Evolutionary conservation across 441 rosid species (phyloP).

Genomic region (Heliophila coronopifolia): DNA sequence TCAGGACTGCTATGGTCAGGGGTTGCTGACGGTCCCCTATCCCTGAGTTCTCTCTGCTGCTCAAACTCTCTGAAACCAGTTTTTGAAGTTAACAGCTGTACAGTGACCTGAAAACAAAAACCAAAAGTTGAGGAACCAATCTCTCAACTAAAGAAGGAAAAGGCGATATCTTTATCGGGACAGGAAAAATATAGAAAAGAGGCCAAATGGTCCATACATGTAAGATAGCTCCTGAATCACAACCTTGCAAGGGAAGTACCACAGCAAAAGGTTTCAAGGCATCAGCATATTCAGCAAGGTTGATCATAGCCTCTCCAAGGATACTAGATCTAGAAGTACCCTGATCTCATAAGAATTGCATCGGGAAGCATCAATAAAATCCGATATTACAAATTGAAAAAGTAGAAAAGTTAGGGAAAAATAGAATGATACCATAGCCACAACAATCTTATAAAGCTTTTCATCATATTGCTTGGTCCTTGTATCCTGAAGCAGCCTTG

Average conservation of each 20-base stretch:
- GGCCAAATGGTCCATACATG: constrained; percentile 64
- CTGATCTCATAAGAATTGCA: constrained; percentile 40
- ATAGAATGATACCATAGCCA: constrained; percentile 67
- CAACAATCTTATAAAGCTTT: constrained; percentile 76
- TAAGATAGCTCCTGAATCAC: constrained; percentile 77
- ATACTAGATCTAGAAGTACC: constrained; percentile 89
- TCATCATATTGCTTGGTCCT: constrained; percentile 78
- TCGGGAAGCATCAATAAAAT: constrained; percentile 21
- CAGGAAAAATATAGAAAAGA: constrained; percentile 1
- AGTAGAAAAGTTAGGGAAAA: not conserved
- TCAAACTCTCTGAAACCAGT: constrained; percentile 98
- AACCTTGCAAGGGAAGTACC: constrained; percentile 71
- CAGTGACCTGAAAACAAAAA: constrained; percentile 59
- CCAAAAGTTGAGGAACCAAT: constrained; percentile 11
- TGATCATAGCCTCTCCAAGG: constrained; percentile 88
- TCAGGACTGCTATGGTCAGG: constrained; percentile 58
- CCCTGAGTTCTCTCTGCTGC: constrained; percentile 94
- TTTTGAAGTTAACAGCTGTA: constrained; percentile 95
- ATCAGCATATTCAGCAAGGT: constrained; percentile 91
- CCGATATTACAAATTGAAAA: not conserved
- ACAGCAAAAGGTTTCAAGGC: constrained; percentile 74
- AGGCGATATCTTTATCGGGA: constrained; percentile 3
- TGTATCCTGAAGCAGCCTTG: constrained; percentile 86
- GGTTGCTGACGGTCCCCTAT: constrained; percentile 59
- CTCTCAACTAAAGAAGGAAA: constrained; percentile 9